Evolutionary conservation across 257 asterid species (phyloP), one percentile per base, ranked within the genome.

Genomic region (Solanum ossicruentum): DNA sequence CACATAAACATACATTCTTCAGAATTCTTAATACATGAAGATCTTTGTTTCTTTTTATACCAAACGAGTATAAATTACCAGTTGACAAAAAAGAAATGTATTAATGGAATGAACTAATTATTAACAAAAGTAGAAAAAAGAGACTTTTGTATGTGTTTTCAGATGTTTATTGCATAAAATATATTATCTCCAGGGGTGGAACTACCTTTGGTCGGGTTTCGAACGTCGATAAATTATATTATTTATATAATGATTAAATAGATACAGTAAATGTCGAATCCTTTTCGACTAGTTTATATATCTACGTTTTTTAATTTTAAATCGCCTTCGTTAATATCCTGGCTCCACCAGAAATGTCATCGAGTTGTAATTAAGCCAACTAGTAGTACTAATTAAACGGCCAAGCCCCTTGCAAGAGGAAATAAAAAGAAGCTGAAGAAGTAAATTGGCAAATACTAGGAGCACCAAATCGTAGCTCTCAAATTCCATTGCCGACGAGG

Each of bases 121-220:
- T 4, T 0, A 13, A 66, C 15, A 15, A 10, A 67, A 6, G 36
- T 32, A 32, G 9, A 8, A 55, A 39, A 21, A 23, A 28, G 93
- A 20, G 20, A 0, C 0, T 58, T 58, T 0, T 2, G 3, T n/a
- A 12, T 4, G 28, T 58, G 13, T 9, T 58, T 1, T 58, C 28
- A 58, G 9, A 20, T 0, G 1, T 10, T 26, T n/a, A 58, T 9
- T 58, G 3, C 3, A 58, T 58, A 56, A 56, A 56, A 7, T 56
- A 58, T n/a, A 5, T 4, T 12, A 20, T 3, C 10, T 7, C 1
- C 12, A 28, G 32, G 3, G 32, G 3, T 28, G 28, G 28, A 28
- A 2, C 28, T 28, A 28, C 28, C 28, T 32, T 32, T 32, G 36
- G 3, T 32, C 36, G 36, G 36, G 36, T 3, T 32, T 32, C 3